These are phyloP conservation scores for Asparagopsis taxiformis DNA, from an alignment of 31 red algal species.

Conservation along the genomic window DNA sequence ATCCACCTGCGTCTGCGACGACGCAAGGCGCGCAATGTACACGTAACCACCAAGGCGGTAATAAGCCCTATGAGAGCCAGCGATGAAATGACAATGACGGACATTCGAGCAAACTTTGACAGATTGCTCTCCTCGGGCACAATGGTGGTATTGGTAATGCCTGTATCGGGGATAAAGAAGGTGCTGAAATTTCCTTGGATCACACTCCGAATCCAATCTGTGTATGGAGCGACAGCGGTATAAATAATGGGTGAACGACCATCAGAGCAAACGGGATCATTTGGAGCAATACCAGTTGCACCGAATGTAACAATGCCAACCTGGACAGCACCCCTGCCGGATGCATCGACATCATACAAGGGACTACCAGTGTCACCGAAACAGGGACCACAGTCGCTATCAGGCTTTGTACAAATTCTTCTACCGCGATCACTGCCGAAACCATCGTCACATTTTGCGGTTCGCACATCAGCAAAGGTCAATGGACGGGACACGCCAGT, in stretches of 20 bases:
- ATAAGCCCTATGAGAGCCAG: constrained; percentile 36
- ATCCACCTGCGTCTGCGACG: constrained; percentile 27
- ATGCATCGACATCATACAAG: constrained; percentile 50
- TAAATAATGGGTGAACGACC: constrained; percentile 31
- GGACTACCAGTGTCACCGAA: constrained; percentile 57
- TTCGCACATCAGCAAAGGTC: constrained; percentile 33
- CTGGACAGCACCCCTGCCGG: constrained; percentile 37
- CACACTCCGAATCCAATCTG: constrained; percentile 32
- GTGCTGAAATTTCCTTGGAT: constrained; percentile 17
- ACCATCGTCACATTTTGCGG: constrained; percentile 8
- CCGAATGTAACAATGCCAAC: constrained; percentile 51
- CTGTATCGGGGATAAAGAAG: constrained; percentile 25
- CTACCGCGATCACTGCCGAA: constrained; percentile 19
- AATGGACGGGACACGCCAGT: constrained; percentile 17
- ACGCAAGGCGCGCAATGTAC: constrained; percentile 22
- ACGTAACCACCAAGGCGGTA: constrained; percentile 12
- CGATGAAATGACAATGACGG: constrained; percentile 40
- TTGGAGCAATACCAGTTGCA: constrained; percentile 2
- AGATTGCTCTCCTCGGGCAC: constrained; percentile 11
- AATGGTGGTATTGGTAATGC: constrained; percentile 26
- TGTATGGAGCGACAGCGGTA: constrained; percentile 45
- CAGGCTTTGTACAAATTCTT: constrained; percentile 34
- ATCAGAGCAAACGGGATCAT: constrained; percentile 13
- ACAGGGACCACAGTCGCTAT: constrained; percentile 40
- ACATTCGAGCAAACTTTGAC: constrained; percentile 15